Evolutionary conservation across 768 basidiomycete genomes (phyloP), one percentile per base, ranked within the genome.

Genomic region (Hebeloma cylindrosporum): DNA sequence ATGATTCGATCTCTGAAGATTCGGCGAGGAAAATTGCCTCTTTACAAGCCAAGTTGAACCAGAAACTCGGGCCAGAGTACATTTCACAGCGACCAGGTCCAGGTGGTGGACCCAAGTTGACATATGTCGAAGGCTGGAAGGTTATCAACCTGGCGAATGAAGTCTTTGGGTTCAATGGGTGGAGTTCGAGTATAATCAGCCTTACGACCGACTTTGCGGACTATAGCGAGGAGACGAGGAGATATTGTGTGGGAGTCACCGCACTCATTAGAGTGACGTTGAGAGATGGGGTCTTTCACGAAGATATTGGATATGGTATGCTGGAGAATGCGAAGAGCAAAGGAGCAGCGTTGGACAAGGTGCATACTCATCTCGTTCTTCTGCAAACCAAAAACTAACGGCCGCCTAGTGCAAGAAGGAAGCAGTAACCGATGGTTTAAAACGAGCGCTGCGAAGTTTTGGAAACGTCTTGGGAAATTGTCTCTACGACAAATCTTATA

Each of bases 141-240:
- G 85, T 93, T 27, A 96, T 99, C 65, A 95, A 94, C 59, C 76
- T 99, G 17, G 96, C 95, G 2, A 99, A 99, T 62, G 95, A 99
- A 52, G 88, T 98, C 31, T 98, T 99, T 66, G 95, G 95, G 1
- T 97, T 93, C 72, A 92, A 98, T 51, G 96, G 94, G 18, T 94
- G 93, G 94, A 88, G 85, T 49, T 88, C 90, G 1, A 85, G 65
- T 36, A 72, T 95, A 35, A 77, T 88, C 49, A 88, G 60, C 43
- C 65, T 96, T 25, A 79, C 80, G 6, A 88, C 83, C 3, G 88
- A 90, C 57, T 89, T 87, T 62, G 64, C 85, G 45, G 95, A 98
- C 60, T 78, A 67, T 54, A 80, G 73, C 52, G 80, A 87, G 45
- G 82, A 89, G 43, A 75, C 81, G 2, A 71, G 67, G 45, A 65